Evolutionary conservation across 768 basidiomycete genomes (phyloP).

Genomic region (Crassisporium funariophilum): DNA sequence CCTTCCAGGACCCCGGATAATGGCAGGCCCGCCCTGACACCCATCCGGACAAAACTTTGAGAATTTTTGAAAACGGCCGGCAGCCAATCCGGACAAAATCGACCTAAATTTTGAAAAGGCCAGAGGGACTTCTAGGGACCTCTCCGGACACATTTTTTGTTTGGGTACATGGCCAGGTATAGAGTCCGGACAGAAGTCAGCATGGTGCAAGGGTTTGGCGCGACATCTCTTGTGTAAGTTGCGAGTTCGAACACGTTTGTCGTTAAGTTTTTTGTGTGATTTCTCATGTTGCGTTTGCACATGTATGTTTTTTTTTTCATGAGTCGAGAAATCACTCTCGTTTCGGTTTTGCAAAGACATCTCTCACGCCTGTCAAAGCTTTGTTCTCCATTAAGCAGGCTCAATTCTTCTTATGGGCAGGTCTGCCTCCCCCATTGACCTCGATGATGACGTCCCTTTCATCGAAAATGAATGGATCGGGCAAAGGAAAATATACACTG

Average conservation of each 20-base stretch:
- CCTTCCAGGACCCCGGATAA: conserved; percentile 2
- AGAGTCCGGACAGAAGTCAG: not conserved
- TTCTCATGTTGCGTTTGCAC: too few relatives aligned
- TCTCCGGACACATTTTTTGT: not conserved
- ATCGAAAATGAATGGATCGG: not conserved
- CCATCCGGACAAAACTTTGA: conserved; percentile 3
- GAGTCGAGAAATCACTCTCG: not conserved
- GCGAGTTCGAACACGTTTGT: too few relatives aligned
- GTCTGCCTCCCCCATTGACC: not conserved
- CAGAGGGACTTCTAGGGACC: not conserved
- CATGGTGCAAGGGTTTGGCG: too few relatives aligned
- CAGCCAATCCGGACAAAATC: conserved; percentile 5
- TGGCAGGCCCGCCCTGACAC: not conserved
- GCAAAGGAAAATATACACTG: too few relatives aligned
- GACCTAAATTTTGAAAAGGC: not conserved
- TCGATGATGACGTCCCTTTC: not conserved
- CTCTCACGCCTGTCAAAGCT: not conserved
- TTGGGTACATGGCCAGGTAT: not conserved
- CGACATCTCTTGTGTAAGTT: too few relatives aligned
- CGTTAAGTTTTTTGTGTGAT: too few relatives aligned
- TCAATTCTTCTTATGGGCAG: not conserved
- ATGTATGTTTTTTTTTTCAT: not conserved
- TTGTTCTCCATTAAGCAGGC: not conserved
- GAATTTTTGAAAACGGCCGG: conserved; percentile 2
- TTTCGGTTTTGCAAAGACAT: not conserved